Base-by-base conservation (phyloP, 345 rosid species). In the Camelina neglecta region DNA sequence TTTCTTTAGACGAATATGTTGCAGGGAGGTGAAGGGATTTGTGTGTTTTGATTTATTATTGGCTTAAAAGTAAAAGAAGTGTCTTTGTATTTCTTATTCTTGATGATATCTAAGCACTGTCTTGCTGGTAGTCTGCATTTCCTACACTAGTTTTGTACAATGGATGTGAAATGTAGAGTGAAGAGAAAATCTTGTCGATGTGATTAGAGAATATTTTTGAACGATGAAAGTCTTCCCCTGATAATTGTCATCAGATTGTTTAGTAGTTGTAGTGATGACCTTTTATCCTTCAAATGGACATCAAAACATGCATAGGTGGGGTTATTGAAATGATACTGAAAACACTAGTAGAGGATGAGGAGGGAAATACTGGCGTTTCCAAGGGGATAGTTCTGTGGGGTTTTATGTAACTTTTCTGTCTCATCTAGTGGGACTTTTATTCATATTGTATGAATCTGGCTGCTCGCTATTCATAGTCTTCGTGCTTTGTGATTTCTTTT, bases 1-100 rank as follows among this genome's bases (percentile, higher is more conserved):
- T 71, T 59, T 73, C 65, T 61, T 26, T 60, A 56, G 57, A 50
- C 65, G 26, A 33, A 47, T 57, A n/a, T 54, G 56, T 35, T 23
- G 71, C 54, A 44, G 49, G 49, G 5, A 23, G 39, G 44, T 69
- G 56, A 44, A 69, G 7, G 11, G 38, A 45, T 62, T 49, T 63
- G 48, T 39, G 13, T 72, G 23, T 67, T 16, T 62, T 8, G 58
- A 45, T 67, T 75, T 59, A 50, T 49, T 75, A 59, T 59, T 75
- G 66, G 44, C 8, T 49, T 68, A 36, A 26, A 75, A 67, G 50
- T 69, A 68, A 51, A 29, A n/a, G 5, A 41, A 60, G 53, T 74
- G 20, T 57, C 48, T 65, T 54, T n/a, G 15, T 24, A 5, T 23
- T 26, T 42, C 20, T 36, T 2, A 61, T 73, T 54, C 77, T 20